Evolutionary conservation across 257 asterid genomes (phyloP).

Genomic region (Nicotiana attenuata): DNA sequence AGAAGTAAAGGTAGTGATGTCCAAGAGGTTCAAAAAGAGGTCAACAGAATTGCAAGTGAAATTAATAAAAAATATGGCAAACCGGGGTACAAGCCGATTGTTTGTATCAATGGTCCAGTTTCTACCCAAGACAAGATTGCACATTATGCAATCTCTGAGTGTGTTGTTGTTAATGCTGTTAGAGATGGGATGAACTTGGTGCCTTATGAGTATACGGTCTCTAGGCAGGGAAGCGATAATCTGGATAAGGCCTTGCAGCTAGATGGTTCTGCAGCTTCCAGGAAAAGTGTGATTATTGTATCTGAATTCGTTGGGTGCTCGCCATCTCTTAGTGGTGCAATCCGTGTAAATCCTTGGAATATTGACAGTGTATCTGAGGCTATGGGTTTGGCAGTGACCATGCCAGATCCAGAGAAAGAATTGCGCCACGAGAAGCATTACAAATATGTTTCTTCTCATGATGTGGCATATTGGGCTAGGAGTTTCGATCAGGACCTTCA

Average conservation of each 20-base stretch:
- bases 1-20: slow-evolving; percentile 73
- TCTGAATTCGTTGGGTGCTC: slow-evolving; percentile 91
- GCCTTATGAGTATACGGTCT: slow-evolving; percentile 71
- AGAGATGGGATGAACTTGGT: slow-evolving; percentile 91
- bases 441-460: slow-evolving; percentile 67
- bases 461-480: slow-evolving; percentile 81
- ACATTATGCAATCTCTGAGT: slow-evolving; percentile 56
- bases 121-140: slow-evolving; percentile 65
- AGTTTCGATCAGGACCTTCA: slow-evolving; percentile 71
- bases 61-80: slow-evolving; percentile 44
- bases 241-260: slow-evolving; percentile 51
- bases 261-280: slow-evolving; percentile 14
- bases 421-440: slow-evolving; percentile 76
- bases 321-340: slow-evolving; percentile 88
- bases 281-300: slow-evolving; percentile 69
- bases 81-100: slow-evolving; percentile 58
- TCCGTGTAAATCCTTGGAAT: slow-evolving; percentile 85
- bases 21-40: slow-evolving; percentile 63
- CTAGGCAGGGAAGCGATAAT: slow-evolving; percentile 56
- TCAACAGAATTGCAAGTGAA: slow-evolving; percentile 34
- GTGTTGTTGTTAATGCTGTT: slow-evolving; percentile 82
- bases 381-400: slow-evolving; percentile 45
- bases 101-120: slow-evolving; percentile 53
- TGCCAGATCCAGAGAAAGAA: slow-evolving; percentile 62
- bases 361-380: slow-evolving; percentile 57